Base-by-base conservation (phyloP, 768 basidiomycete genomes). In the Trametes gibbosa region DNA sequence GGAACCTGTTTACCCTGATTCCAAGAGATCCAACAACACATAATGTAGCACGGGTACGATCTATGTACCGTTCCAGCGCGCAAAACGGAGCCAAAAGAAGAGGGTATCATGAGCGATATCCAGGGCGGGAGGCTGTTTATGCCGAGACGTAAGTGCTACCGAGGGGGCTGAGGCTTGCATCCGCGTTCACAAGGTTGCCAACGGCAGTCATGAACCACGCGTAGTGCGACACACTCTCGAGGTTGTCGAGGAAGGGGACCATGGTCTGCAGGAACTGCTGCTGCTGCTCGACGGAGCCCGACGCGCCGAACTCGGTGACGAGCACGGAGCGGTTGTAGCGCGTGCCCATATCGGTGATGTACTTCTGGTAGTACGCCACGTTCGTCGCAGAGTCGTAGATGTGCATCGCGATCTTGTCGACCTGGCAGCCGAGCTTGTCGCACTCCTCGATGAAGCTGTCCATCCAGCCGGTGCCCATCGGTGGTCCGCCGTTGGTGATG, bases 301-400 rank as follows among this genome's bases (percentile, higher is more conserved):
- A 61, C 32, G 69, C 70, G 52, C 70, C 70, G 60, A 70, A 70
- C 68, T 70, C 71, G 48, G 71, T 72, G 49, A 72, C 63, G 63
- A 66, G 69, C 43, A 65, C 54, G n/a, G 69, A 63, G 62, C 65
- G 64, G 51, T 58, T 59, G 66, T 70, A 72, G 61, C 65, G 67
- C 57, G 67, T 61, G 53, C 59, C 69, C 39, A 68, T 54, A 56
- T 48, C 53, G 53, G 66, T 57, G 65, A 71, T 71, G 68, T 71
- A 71, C 52, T 59, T 54, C 70, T 71, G 37, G 68, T 64, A 71
- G 67, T 72, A 70, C 34, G 39, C 66, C 35, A 63, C 53, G 68
- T 72, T 70, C 51, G 67, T 64, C 47, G 68, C 68, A 14, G 64
- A 63, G 67, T 69, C 68, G 66, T 72, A 72, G 57, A 70, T 67